Evolutionary conservation across 2,329 filamentous ascomycete species (phyloP), one percentile per base, ranked within the genome.

Genomic region (Nigrospora oryzae): DNA sequence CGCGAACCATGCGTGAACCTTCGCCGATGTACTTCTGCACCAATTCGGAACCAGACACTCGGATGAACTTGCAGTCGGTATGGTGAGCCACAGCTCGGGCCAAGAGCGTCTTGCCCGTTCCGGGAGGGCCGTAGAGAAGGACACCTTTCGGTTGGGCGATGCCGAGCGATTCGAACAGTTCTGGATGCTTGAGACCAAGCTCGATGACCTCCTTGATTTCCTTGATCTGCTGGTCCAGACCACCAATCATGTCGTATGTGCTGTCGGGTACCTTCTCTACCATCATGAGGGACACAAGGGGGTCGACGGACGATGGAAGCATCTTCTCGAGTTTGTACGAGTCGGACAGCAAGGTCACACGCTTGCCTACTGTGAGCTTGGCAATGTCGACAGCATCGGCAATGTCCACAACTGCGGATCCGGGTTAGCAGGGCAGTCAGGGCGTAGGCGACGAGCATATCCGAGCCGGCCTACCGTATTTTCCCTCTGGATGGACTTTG

Each of bases 141-240:
- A 98, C 93, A 62, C 93, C 93, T 72, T 98, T 98, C 38, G 93
- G 93, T 62, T 98, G 93, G 54, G 91, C 93, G 58, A 98, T 98
- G 58, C 93, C 93, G 47, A 98, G 82, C n/a, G 89, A 95, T 69
- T 98, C 93, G 69, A 98, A 98, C 33, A 98, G 82, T 69, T 98
- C 93, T 6, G 93, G 93, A 66, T 98, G 93, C 74, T 97, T 96
- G 51, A 98, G 81, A 53, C 93, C 93, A 38, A 98, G 84, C 73
- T 98, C 93, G 65, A 98, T 97, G 58, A 98, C 93, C 70, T 98
- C 93, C 72, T 98, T 98, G 76, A 98, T 98, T 66, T 98, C 93
- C 73, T 98, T 97, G 74, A 98, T 97, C 65, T 98, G 93, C 66
- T 98, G 91, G 64, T 98, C 93, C 50, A 98, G 74, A 55, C 93